Base-by-base conservation (phyloP, 106 monocot species). In the Acanthochlamys bracteata region DNA sequence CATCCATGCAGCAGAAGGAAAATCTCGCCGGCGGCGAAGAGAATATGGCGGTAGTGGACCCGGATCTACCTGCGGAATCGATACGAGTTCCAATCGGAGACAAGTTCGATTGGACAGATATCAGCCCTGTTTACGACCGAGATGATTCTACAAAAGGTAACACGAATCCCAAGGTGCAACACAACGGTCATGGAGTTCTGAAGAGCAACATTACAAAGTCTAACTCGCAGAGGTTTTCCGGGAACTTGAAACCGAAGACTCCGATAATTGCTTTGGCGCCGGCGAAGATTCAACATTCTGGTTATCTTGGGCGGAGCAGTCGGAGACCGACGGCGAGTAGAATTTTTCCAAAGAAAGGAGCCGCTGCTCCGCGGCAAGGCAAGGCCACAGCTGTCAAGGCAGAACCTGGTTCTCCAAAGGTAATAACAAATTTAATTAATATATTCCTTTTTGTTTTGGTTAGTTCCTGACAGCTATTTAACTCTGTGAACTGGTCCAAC, bases 351-450 rank as follows among this genome's bases (percentile, higher is more conserved):
- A 76, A 80, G 27, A 78, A 71, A 65, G 54, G 17, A 43, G 63
- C 13, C 26, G 60, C 24, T 1, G 56, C 55, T 17, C 45, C 55
- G 41, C 25, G 55, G 13, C 56, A 41, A 1, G 57, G 67, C 11
- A 65, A 45, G 57, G 14, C 55, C 41, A 69, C 63, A 14, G 66
- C 47, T 11, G 53, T 66, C 16, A 64, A 25, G 61, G 66, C 46
- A 22, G 81, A 89, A 39, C 89, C 89, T 25, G 73, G 61, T 2
- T 89, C 89, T 19, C 89, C 89, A 0, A 84, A 89, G 71, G 49
- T 49, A 49, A 12, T 49, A 49, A 3, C 10, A 14, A 12, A 49
- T 49, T 49, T 4, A 12, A 1, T 49, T 4, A 14, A 49, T 49
- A 17, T 17, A 14, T 17, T 49, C 15, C 2, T 49, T 49, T 14